Conservation (phyloP, 2,329 filamentous ascomycete species). For the Pseudogymnoascus destructans region DNA sequence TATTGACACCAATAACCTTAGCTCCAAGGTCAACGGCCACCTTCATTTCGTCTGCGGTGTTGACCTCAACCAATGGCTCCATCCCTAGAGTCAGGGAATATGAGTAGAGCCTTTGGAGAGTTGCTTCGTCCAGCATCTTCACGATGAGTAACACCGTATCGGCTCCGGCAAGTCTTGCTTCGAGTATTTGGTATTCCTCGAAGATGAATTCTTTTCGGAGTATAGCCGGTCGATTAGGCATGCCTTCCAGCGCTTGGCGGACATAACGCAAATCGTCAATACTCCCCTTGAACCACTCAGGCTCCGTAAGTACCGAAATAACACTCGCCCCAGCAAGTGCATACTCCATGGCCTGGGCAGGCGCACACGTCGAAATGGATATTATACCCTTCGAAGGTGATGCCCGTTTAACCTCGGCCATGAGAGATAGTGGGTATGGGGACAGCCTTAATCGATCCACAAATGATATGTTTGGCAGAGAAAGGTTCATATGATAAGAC, state of each 20-base stretch:
- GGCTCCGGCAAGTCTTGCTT: slow-evolving; percentile 82
- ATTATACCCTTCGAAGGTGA: slow-evolving; percentile 96
- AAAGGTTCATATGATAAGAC: slow-evolving; percentile 69
- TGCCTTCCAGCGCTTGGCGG: slow-evolving; percentile 73
- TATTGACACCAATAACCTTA: slow-evolving; percentile 93
- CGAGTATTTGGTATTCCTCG: slow-evolving; percentile 94
- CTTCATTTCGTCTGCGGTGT: slow-evolving; percentile 86
- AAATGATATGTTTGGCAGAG: slow-evolving; percentile 73
- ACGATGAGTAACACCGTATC: slow-evolving; percentile 94
- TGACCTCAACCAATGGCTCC: slow-evolving; percentile 95
- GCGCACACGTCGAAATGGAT: slow-evolving; percentile 73
- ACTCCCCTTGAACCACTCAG: slow-evolving; percentile 97
- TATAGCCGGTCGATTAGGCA: slow-evolving; percentile 85
- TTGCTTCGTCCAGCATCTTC: slow-evolving; percentile 78
- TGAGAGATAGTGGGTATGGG: slow-evolving; percentile 76
- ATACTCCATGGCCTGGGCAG: slow-evolving; percentile 80
- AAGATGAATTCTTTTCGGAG: slow-evolving; percentile 96
- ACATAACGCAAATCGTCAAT: slow-evolving; percentile 86
- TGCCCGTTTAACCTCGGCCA: slow-evolving; percentile 94
- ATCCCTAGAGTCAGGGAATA: slow-evolving; percentile 87
- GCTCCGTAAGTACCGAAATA: slow-evolving; percentile 96
- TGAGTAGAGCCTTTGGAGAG: slow-evolving; percentile 65
- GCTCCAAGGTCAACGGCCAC: slow-evolving; percentile 75
- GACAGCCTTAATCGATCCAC: slow-evolving; percentile 67
- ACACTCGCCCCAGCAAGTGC: slow-evolving; percentile 89